Base-by-base conservation (phyloP, 192 early-diverging fungal species). In the Jimgerdemannia lactiflua region DNA sequence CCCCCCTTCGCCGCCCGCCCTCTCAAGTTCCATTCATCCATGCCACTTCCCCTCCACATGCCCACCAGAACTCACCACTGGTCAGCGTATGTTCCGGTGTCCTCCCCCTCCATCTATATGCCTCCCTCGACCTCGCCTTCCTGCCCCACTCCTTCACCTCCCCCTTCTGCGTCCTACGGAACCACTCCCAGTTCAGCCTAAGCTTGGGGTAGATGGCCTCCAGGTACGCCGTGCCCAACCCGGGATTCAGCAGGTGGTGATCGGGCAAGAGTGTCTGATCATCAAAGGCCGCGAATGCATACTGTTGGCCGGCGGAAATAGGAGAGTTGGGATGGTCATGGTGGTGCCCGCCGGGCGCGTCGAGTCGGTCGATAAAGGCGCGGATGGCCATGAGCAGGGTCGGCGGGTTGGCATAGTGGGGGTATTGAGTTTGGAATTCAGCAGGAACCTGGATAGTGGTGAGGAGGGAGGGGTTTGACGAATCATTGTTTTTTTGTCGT, bases 381-480 rank as follows among this genome's bases (percentile, higher is more conserved):
- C 87, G 86, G 17, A 96, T 85, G 7, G 90, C 85, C 72, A 94
- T 86, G 70, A 94, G 79, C 19, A 97, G 79, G 3, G 95, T 96
- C 0, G 97, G 97, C 6, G 97, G 97, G 75, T 98, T 98, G 59
- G 93, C 97, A 80, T 94, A 95, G 71, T 96, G 90, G 3, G 95
- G 91, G 74, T 93, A 95, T 78, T 98, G 97, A 7, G 90, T 93
- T 74, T 96, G 95, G 83, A 98, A 98, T 85, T 97, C 94, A 29
- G 78, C 42, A 3, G 95, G 95, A 8, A 98, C 88, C 78, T 84
- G 65, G 11, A 40, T 10, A n/a, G n/a, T n/a, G n/a, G n/a, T n/a
- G n/a, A n/a, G n/a, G n/a, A n/a, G n/a, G n/a, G n/a, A n/a, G n/a
- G n/a, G n/a, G n/a, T n/a, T n/a, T n/a, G n/a, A n/a, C n/a, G n/a